phyloP scores from a whole-genome alignment of 192 early-diverging fungal species.

The Linnemannia elongata region DNA sequence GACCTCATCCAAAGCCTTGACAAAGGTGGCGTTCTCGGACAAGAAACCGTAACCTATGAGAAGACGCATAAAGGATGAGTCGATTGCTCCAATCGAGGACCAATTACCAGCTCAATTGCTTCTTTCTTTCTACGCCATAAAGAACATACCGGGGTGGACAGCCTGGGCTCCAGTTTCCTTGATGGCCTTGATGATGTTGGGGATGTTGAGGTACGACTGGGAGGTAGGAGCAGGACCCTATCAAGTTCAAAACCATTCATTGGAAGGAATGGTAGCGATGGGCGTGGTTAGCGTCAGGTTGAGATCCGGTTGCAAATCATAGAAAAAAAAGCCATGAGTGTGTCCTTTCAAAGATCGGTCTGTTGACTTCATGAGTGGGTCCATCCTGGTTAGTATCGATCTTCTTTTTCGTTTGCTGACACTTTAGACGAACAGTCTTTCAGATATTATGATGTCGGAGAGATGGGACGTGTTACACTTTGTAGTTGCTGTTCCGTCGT shows the following conservation, averaged over 20 bases:
- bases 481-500: background rate
- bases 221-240: slow-evolving; percentile 82
- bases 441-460: background rate
- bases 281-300: background rate
- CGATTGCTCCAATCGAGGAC: background rate
- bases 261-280: background rate
- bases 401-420: slow-evolving; percentile 20
- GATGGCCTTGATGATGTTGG: slow-evolving; percentile 83
- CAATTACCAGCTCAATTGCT: background rate
- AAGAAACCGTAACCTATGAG: slow-evolving; percentile 88
- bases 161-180: slow-evolving; percentile 86
- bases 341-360: background rate
- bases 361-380: background rate
- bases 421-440: slow-evolving; percentile 29
- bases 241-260: background rate
- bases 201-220: slow-evolving; percentile 87
- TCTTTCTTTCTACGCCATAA: background rate
- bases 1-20: slow-evolving; percentile 77
- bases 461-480: background rate
- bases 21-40: slow-evolving; percentile 91
- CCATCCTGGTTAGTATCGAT: background rate
- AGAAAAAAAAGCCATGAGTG: background rate
- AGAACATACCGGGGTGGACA: slow-evolving; percentile 83
- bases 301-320: background rate
- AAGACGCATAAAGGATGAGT: background rate